Evolutionary conservation across 2,329 filamentous ascomycete species (phyloP).

Genomic region (Cadophora luteo-olivacea): DNA sequence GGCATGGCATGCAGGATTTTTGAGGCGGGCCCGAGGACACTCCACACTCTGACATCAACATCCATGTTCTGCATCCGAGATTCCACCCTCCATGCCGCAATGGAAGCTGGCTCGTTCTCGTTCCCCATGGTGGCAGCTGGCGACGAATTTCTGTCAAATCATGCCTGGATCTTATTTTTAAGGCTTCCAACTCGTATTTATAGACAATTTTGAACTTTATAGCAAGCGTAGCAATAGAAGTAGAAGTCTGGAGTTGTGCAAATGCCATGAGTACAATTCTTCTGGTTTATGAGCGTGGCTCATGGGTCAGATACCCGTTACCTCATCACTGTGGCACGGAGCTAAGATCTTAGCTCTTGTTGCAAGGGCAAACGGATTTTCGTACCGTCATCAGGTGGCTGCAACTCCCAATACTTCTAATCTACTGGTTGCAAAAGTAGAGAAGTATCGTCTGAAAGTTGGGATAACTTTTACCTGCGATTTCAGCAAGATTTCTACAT

Average conservation of each 20-base stretch:
- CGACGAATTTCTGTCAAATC: background rate
- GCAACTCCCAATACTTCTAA: background rate
- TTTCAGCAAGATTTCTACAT: background rate
- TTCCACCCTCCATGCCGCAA: background rate
- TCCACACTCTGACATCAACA: constrained; percentile 5
- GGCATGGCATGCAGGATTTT: constrained; percentile 10
- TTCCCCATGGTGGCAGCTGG: background rate
- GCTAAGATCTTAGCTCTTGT: constrained; percentile 11
- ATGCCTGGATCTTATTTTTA: too few species aligned
- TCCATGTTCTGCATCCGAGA: constrained; percentile 1
- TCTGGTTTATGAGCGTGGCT: background rate
- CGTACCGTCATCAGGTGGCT: constrained; percentile 8
- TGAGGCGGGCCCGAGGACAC: background rate
- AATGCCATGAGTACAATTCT: background rate
- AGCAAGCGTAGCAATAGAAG: background rate
- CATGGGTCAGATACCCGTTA: background rate
- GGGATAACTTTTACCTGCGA: background rate
- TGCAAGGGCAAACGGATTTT: background rate
- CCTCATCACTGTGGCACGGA: background rate
- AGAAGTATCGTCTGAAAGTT: background rate
- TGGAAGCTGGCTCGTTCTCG: too few species aligned
- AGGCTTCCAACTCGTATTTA: too few species aligned
- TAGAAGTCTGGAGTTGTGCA: background rate
- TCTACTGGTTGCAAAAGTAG: background rate
- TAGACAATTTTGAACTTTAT: background rate